Evolutionary conservation across 2,329 filamentous ascomycete species (phyloP).

Genomic region (Ceratocystis harringtonii): DNA sequence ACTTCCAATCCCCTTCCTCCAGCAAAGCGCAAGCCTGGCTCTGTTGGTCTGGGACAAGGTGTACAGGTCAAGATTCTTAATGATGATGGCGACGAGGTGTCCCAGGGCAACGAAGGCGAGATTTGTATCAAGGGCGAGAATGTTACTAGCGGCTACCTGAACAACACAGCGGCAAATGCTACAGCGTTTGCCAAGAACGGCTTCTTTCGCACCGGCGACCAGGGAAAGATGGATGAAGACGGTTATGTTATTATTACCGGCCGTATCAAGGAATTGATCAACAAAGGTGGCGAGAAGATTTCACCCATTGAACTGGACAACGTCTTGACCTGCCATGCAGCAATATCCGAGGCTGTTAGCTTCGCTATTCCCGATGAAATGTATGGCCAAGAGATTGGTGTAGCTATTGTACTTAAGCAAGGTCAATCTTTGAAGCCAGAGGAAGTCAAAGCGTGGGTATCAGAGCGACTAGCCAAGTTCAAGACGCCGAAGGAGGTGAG

Average conservation of each 20-base stretch:
- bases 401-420: constrained; percentile 59
- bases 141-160: constrained; percentile 71
- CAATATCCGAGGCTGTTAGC: constrained; percentile 63
- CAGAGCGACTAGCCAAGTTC: constrained; percentile 60
- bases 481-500: constrained; percentile 67
- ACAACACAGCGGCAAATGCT: constrained; percentile 63
- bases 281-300: constrained; percentile 82
- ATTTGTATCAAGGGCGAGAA: constrained; percentile 74
- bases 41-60: constrained; percentile 69
- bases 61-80: constrained; percentile 70
- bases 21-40: constrained; percentile 61
- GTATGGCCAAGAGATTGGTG: constrained; percentile 68
- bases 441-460: constrained; percentile 54
- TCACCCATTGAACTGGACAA: constrained; percentile 81
- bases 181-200: constrained; percentile 58
- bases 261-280: constrained; percentile 87
- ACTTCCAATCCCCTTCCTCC: constrained; percentile 60
- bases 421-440: constrained; percentile 40
- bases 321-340: constrained; percentile 55
- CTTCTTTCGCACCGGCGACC: constrained; percentile 79
- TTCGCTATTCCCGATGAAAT: constrained; percentile 72
- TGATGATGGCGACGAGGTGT: constrained; percentile 49
- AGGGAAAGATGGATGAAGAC: constrained; percentile 65
- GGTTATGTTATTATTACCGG: constrained; percentile 78
- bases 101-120: constrained; percentile 58